Evolutionary conservation across 257 asterid genomes (phyloP).

Genomic region (Galeopsis tetrahit): DNA sequence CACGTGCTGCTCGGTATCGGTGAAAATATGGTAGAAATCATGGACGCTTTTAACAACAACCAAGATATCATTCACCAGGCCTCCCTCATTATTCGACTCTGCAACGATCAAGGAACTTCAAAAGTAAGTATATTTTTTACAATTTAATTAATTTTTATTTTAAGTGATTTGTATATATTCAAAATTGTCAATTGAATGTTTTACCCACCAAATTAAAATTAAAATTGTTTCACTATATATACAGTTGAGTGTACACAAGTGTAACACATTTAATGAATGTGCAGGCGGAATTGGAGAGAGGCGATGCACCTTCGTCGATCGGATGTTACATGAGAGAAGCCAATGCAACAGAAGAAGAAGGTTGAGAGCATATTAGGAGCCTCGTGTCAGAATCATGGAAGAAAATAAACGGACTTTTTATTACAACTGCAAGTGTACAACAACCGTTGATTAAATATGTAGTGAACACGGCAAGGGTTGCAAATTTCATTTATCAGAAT

Average conservation of each 20-base stretch:
- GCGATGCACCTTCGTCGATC: constrained; percentile 69
- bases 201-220: too few relatives aligned
- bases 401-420: constrained; percentile 43
- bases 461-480: constrained; percentile 51
- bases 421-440: neutral
- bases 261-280: neutral
- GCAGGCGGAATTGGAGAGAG: constrained; percentile 67
- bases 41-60: constrained; percentile 28
- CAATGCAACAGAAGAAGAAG: constrained; percentile 46
- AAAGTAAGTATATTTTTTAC: constrained; percentile 47
- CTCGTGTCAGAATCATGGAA: constrained; percentile 44
- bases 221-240: too few relatives aligned
- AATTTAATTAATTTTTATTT: too few relatives aligned
- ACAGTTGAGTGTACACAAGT: too few relatives aligned
- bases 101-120: constrained; percentile 68
- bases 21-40: constrained; percentile 17
- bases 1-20: constrained; percentile 45
- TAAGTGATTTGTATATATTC: too few relatives aligned
- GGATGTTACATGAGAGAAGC: constrained; percentile 62
- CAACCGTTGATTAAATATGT: constrained; percentile 32
- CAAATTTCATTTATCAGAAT: constrained; percentile 52
- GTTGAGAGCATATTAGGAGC: constrained; percentile 43
- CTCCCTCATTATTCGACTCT: constrained; percentile 57
- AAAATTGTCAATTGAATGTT: too few relatives aligned
- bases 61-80: constrained; percentile 41